Evolutionary conservation across 371 early-diverging fungal genomes (phyloP).

Genomic region (Nosema muscidifuracis): DNA sequence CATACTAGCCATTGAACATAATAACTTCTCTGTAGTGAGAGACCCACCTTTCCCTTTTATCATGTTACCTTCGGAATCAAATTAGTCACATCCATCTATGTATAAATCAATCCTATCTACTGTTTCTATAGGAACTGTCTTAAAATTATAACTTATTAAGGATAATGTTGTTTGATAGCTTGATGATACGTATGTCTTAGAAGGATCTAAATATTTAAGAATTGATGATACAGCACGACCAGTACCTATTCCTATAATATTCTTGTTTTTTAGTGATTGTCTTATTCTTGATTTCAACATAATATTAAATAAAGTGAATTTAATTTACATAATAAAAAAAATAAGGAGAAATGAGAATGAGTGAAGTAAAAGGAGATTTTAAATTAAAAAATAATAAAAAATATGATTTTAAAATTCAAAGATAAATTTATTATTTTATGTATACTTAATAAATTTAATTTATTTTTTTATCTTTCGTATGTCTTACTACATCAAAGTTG

Average conservation of each 20-base stretch:
- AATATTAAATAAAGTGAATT: too few relatives aligned
- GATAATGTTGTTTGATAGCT: slow-evolving; percentile 5
- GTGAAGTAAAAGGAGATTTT: too few relatives aligned
- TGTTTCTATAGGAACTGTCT: background rate
- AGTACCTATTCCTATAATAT: slow-evolving; percentile 52
- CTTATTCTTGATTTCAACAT: background rate
- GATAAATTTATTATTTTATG: too few relatives aligned
- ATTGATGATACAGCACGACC: slow-evolving; percentile 47
- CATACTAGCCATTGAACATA: slow-evolving; percentile 34
- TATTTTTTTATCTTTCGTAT: too few relatives aligned
- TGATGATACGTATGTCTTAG: slow-evolving; percentile 28
- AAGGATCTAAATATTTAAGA: slow-evolving; percentile 3
- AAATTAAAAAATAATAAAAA: too few relatives aligned
- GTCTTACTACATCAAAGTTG: background rate
- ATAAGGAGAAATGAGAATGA: too few relatives aligned
- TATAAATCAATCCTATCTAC: slow-evolving; percentile 49
- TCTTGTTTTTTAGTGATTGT: background rate
- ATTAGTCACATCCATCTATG: slow-evolving; percentile 61
- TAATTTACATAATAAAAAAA: too few relatives aligned
- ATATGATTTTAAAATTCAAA: too few relatives aligned
- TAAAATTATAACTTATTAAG: background rate
- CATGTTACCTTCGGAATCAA: slow-evolving; percentile 42
- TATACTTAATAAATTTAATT: too few relatives aligned
- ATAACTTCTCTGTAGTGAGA: slow-evolving; percentile 51
- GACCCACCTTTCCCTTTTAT: slow-evolving; percentile 61